Conservation (phyloP, 2,329 filamentous ascomycete species). For the Helminthosporium solani region DNA sequence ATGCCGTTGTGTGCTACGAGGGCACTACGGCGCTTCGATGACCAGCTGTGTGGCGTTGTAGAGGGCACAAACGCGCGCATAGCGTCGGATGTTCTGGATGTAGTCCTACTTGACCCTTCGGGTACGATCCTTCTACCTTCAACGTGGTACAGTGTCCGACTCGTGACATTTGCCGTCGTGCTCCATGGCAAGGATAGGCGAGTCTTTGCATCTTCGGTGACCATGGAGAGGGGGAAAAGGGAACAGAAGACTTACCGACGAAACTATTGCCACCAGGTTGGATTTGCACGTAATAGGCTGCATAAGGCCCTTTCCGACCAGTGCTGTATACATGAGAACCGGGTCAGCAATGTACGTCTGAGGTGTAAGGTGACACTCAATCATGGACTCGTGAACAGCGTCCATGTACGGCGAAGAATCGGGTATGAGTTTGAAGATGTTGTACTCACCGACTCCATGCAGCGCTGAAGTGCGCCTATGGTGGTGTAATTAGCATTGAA, state of each 20-base stretch:
- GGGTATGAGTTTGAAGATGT: no score
- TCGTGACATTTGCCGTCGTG: not conserved
- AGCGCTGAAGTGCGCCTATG: conserved; percentile 75
- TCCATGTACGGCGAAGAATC: not conserved
- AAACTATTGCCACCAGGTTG: conserved; percentile 68
- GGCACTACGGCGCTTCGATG: not conserved
- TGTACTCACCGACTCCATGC: conserved; percentile 55
- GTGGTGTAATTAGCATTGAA: conserved; percentile 19
- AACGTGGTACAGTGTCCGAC: not conserved
- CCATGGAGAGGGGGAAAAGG: not conserved
- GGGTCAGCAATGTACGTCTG: conserved; percentile 25
- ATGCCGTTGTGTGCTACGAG: not conserved
- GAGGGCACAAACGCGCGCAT: not conserved
- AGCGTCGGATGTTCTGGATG: no score
- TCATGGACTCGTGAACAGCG: not conserved
- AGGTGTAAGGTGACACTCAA: not conserved
- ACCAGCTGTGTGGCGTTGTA: not conserved
- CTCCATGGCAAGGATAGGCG: conserved; percentile 3
- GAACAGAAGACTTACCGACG: conserved; percentile 58
- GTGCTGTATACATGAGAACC: conserved; percentile 60
- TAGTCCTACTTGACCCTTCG: no score
- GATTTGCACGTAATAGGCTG: conserved; percentile 71
- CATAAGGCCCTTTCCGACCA: conserved; percentile 78
- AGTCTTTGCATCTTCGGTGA: not conserved
- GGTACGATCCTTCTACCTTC: no score